Evolutionary conservation across 1,284 basidiomycete species (phyloP), one percentile per base, ranked within the genome.

Genomic region (Puccinia horiana): DNA sequence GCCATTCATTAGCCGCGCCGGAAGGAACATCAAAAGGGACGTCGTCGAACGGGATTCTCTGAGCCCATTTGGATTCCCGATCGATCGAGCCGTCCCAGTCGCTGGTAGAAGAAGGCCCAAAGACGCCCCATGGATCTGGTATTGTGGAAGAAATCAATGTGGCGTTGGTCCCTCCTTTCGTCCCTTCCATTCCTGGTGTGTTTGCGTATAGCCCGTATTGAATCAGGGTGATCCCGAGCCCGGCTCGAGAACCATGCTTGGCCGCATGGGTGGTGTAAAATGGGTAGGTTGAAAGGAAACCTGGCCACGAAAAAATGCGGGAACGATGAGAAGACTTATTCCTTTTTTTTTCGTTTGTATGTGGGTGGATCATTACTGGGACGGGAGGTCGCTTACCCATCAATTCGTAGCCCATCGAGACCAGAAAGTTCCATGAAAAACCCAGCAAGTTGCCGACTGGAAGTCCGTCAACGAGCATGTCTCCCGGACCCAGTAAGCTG

Each of bases 381-480:
- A 20, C n/a, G 40, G n/a, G 49, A 29, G 11, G 35, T 18, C 69
- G 83, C 85, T 56, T 56, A 86, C 85, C 95, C 84, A 98, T 91
- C 87, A 98, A 96, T 87, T 98, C 95, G 92, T 99, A 98, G 87
- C 95, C 94, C 88, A 93, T 93, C 4, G 94, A 96, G 75, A 96
- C 92, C 88, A 96, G 90, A 83, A 94, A 86, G 86, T 94, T 95
- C 88, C 91, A 89, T 77, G 90, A 86, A 87, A 96, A 96, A 32
- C 92, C 88, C 86, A 93, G 96, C 35, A 88, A 82, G 77, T 89
- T 90, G 78, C 90, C 90, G 40, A 90, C 87, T 0, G 89, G 88
- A 85, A 91, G 88, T 4, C 89, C 89, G 78, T 90, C 90, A 69
- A 90, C 88, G 54, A 90, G 87, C 63, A 90, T 88, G 83, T 90